Percentiles rank a stretch among this genome's conserved stretches.
Conservation (phyloP, 2,329 filamentous ascomycete genomes). For the Gaeumannomyces tritici region DNA sequence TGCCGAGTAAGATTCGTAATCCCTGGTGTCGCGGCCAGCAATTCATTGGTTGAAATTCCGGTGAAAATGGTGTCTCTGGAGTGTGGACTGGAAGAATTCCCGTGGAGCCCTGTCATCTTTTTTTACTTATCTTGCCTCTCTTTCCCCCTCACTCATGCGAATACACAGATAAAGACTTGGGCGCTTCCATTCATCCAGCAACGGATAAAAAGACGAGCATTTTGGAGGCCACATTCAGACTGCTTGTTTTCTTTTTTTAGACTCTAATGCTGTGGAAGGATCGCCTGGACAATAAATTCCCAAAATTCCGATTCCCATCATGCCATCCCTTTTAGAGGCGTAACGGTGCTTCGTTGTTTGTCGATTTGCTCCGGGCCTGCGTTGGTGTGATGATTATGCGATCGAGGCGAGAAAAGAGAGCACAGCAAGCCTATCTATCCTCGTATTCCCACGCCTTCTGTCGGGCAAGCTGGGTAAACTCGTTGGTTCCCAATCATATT, state of each 20-base stretch:
- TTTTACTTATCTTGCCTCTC: constrained; percentile 21
- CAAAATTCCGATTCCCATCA: constrained; percentile 23
- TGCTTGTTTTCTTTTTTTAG: constrained; percentile 37
- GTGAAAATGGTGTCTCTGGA: constrained; percentile 54
- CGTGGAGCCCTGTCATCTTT: constrained; percentile 34
- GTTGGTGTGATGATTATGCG: neutral
- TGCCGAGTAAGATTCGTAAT: constrained; percentile 41
- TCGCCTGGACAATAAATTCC: constrained; percentile 46
- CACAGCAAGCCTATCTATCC: neutral
- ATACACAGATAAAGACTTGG: constrained; percentile 26
- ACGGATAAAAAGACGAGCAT: constrained; percentile 31
- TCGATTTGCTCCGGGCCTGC: neutral
- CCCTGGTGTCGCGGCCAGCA: constrained; percentile 28
- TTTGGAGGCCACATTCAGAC: constrained; percentile 32
- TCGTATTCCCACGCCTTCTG: no score
- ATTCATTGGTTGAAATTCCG: constrained; percentile 32
- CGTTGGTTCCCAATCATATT: no score
- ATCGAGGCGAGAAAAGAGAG: neutral
- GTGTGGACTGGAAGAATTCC: constrained; percentile 46
- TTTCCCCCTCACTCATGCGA: constrained; percentile 20
- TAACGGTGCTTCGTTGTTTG: neutral
- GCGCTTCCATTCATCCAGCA: constrained; percentile 23
- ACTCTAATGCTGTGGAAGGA: constrained; percentile 39
- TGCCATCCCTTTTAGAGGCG: neutral
- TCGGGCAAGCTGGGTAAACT: no score